These are phyloP conservation scores for Albifimbria verrucaria DNA, from an alignment of 2,329 filamentous ascomycete species.

Conservation along the genomic window DNA sequence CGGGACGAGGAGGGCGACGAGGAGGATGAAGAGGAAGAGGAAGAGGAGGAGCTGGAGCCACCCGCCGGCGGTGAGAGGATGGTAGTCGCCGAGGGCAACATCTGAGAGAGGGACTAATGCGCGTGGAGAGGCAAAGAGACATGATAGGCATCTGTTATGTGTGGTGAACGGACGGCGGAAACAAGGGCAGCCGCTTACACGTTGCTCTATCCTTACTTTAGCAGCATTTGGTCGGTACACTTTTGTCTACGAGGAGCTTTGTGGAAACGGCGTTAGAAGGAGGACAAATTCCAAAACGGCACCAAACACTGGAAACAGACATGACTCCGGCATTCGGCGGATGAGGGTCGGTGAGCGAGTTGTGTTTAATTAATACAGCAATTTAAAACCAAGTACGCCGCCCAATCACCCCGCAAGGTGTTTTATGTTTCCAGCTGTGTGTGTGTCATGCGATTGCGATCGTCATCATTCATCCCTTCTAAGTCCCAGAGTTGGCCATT, in stretches of 20 bases:
- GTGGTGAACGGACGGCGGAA: background rate
- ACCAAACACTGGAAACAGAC: background rate
- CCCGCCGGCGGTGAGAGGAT: constrained; percentile 20
- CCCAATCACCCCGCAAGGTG: too few species aligned
- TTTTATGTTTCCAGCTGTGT: too few species aligned
- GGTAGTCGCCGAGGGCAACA: background rate
- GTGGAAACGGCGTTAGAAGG: background rate
- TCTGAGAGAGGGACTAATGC: background rate
- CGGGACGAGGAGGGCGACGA: constrained; percentile 62
- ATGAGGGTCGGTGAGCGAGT: background rate
- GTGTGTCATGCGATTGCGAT: too few species aligned
- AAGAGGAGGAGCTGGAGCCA: constrained; percentile 44
- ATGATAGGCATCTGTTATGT: too few species aligned
- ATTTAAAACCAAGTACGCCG: background rate
- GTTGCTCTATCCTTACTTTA: background rate
- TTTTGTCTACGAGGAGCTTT: background rate
- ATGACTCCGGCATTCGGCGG: background rate
- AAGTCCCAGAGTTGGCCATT: too few species aligned
- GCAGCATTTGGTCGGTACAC: background rate
- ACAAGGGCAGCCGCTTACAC: background rate
- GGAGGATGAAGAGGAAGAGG: constrained; percentile 62
- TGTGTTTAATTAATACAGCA: background rate
- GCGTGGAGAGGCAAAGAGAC: too few species aligned
- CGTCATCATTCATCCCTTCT: background rate
- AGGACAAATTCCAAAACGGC: background rate